phyloP scores from a whole-genome alignment of 306 rosid genomes.

The Rubus idaeus region DNA sequence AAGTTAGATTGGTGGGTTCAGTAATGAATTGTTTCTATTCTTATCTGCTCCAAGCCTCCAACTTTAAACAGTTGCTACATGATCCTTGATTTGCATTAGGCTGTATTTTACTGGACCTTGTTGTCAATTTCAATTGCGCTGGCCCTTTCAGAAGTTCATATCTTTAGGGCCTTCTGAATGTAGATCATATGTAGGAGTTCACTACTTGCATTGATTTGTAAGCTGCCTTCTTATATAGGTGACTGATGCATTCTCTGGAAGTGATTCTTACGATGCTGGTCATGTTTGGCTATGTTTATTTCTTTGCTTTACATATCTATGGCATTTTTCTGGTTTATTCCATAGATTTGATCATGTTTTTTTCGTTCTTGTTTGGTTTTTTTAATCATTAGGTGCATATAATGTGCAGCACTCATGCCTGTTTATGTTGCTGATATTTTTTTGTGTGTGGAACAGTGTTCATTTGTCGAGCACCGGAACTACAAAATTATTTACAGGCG shows the following conservation, averaged over 20 bases:
- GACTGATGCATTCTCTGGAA: too few species aligned
- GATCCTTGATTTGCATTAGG: background rate
- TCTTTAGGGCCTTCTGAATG: background rate
- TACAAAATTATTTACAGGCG: constrained; percentile 95
- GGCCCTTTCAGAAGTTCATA: background rate
- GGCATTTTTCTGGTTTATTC: background rate
- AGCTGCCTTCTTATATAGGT: background rate
- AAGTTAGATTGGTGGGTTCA: background rate
- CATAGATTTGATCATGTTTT: background rate
- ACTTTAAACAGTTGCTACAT: background rate
- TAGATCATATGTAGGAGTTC: background rate
- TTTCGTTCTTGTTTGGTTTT: background rate
- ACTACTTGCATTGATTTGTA: background rate
- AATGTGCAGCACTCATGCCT: background rate
- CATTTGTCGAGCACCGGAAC: constrained; percentile 96
- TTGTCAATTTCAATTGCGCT: background rate
- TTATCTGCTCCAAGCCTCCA: background rate
- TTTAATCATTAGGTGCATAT: background rate
- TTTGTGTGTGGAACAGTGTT: constrained; percentile 64
- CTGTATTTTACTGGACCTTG: background rate
- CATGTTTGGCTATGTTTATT: background rate
- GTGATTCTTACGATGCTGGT: too few species aligned
- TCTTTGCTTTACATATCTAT: constrained; percentile 1
- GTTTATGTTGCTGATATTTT: constrained; percentile 28
- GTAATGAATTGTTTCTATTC: background rate